Evolutionary conservation across 306 rosid genomes (phyloP).

Genomic region (Notholithocarpus densiflorus): DNA sequence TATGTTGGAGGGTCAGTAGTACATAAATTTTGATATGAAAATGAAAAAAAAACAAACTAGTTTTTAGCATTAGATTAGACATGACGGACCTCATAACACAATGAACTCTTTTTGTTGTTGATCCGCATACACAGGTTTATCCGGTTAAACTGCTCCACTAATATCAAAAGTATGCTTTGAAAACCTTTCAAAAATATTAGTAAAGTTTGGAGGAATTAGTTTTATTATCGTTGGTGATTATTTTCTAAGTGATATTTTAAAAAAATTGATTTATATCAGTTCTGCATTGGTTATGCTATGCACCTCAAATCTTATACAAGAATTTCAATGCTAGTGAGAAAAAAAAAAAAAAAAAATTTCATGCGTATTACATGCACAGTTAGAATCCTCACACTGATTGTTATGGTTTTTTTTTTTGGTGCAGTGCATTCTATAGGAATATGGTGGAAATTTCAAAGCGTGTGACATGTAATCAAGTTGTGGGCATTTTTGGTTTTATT

Average conservation of each 20-base stretch:
- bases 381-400: not conserved
- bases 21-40: not conserved
- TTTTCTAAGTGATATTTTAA: not conserved
- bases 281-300: not conserved
- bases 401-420: not conserved
- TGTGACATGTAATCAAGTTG: conserved; percentile 89
- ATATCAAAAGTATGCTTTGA: conserved; percentile 8
- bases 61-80: not conserved
- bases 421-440: conserved; percentile 81
- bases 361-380: not conserved
- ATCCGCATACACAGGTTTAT: not conserved
- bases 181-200: not conserved
- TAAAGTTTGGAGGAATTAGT: not conserved
- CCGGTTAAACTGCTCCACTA: not conserved
- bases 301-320: not conserved
- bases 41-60: not conserved
- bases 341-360: not conserved
- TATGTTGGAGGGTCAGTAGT: conserved; percentile 80
- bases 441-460: conserved; percentile 74
- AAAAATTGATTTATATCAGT: not conserved
- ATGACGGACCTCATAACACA: not conserved
- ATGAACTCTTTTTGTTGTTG: not conserved
- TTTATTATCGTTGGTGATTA: not conserved
- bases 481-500: conserved; percentile 84
- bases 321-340: not conserved